Percentiles rank a stretch among this genome's conserved stretches.
Evolutionary conservation across 805 yeast genomes (phyloP).

Genomic region (Metschnikowia sp.): DNA sequence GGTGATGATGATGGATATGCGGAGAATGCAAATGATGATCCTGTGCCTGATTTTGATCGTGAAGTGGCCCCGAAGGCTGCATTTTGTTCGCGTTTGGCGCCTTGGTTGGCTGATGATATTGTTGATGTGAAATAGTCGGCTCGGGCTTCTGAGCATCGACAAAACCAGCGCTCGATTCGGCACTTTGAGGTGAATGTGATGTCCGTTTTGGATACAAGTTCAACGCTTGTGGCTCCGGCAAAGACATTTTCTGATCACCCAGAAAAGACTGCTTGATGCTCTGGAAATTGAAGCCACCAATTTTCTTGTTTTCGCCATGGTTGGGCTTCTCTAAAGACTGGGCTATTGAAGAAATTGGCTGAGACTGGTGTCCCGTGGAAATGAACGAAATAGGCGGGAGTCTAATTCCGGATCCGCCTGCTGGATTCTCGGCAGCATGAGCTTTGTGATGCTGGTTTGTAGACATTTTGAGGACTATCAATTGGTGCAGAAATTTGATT

Average conservation of each 20-base stretch:
- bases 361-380: constrained; percentile 14
- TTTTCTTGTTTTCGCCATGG: not conserved
- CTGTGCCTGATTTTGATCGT: too few species aligned
- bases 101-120: too few species aligned
- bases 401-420: constrained; percentile 13
- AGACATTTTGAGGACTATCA: not conserved
- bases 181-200: not conserved
- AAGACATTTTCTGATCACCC: not conserved
- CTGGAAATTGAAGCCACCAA: too few species aligned
- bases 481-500: not conserved
- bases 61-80: too few species aligned
- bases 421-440: not conserved
- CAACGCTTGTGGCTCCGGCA: constrained; percentile 9
- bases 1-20: constrained; percentile 13
- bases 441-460: not conserved
- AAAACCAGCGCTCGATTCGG: too few species aligned
- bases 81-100: too few species aligned
- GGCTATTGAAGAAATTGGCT: constrained; percentile 3
- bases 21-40: too few species aligned
- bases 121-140: too few species aligned
- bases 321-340: constrained; percentile 1
- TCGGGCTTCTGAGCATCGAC: too few species aligned
- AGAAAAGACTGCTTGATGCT: too few species aligned
- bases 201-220: constrained; percentile 3
- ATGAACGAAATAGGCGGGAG: constrained; percentile 30